Conservation (phyloP, 768 basidiomycete genomes). For the Collybiopsis confluens region DNA sequence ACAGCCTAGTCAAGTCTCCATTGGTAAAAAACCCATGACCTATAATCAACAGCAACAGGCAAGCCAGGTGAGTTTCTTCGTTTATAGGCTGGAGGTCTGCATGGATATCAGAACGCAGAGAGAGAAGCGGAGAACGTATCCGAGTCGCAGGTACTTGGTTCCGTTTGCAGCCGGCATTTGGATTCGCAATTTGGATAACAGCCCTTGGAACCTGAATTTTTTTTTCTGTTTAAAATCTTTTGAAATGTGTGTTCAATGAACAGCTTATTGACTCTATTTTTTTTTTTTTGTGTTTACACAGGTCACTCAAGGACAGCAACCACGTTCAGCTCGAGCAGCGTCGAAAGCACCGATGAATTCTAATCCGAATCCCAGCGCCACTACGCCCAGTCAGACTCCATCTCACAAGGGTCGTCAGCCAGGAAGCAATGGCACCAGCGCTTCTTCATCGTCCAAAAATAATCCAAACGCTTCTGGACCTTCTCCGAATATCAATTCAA, state of each 20-base stretch:
- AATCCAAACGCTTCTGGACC: slow-evolving; percentile 4
- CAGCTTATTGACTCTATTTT: no score
- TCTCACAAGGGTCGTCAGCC: slow-evolving; percentile 13
- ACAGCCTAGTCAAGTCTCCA: slow-evolving; percentile 78
- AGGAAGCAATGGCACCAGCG: slow-evolving; percentile 15
- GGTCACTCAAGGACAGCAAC: neutral
- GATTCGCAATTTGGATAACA: no score
- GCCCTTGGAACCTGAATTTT: no score
- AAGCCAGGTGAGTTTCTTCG: slow-evolving; percentile 22
- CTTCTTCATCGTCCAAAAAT: neutral
- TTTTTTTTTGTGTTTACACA: neutral
- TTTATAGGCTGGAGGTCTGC: no score
- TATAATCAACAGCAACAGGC: slow-evolving; percentile 42
- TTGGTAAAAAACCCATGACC: slow-evolving; percentile 91
- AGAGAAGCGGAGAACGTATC: no score
- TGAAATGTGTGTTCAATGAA: no score
- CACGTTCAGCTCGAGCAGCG: slow-evolving; percentile 41
- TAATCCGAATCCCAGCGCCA: slow-evolving; percentile 49
- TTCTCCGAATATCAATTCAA: slow-evolving; percentile 47
- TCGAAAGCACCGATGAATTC: slow-evolving; percentile 55
- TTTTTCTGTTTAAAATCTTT: no score
- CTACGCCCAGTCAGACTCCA: slow-evolving; percentile 23
- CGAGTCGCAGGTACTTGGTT: no score
- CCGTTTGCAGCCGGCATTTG: no score
- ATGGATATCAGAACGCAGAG: no score